Evolutionary conservation across 495 filamentous ascomycete species (phyloP).

Genomic region (Penicillium soppii): DNA sequence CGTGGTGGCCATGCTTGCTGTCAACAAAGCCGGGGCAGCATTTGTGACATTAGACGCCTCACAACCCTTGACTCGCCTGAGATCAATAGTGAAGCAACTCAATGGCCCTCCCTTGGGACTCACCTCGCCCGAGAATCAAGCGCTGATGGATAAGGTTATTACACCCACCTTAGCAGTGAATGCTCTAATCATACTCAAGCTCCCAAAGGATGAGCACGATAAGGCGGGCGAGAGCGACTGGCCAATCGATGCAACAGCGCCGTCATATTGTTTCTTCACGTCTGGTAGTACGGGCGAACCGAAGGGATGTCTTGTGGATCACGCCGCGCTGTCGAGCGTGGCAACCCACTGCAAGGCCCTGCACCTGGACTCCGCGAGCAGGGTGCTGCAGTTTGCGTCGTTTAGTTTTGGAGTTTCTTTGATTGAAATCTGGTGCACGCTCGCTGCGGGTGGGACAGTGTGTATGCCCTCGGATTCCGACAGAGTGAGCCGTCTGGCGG

Average conservation of each 20-base stretch:
- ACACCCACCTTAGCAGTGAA: not conserved
- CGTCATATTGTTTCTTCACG: conserved; percentile 34
- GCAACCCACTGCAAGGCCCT: conserved; percentile 1
- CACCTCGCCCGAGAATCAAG: not conserved
- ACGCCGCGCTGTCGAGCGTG: conserved; percentile 17
- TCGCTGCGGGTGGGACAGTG: conserved; percentile 47
- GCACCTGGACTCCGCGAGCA: conserved; percentile 9
- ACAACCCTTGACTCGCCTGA: conserved; percentile 44
- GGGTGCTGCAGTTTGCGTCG: conserved; percentile 48
- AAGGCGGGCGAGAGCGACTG: not conserved
- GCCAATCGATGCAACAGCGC: not conserved
- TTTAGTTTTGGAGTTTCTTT: conserved; percentile 54
- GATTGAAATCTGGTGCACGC: conserved; percentile 49
- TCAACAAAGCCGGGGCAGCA: conserved; percentile 42
- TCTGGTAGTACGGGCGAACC: conserved; percentile 42
- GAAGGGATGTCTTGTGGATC: conserved; percentile 43
- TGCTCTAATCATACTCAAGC: not conserved
- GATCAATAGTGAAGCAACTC: conserved; percentile 39
- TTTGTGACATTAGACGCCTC: conserved; percentile 48
- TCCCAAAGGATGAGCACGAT: not conserved
- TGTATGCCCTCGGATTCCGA: conserved; percentile 53
- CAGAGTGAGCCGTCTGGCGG: conserved; percentile 30
- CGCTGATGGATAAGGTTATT: not conserved
- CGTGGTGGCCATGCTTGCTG: conserved; percentile 13
- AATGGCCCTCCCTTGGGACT: not conserved